Evolutionary conservation across 2,329 filamentous ascomycete species (phyloP).

Genomic region (Cladosporium sp.): DNA sequence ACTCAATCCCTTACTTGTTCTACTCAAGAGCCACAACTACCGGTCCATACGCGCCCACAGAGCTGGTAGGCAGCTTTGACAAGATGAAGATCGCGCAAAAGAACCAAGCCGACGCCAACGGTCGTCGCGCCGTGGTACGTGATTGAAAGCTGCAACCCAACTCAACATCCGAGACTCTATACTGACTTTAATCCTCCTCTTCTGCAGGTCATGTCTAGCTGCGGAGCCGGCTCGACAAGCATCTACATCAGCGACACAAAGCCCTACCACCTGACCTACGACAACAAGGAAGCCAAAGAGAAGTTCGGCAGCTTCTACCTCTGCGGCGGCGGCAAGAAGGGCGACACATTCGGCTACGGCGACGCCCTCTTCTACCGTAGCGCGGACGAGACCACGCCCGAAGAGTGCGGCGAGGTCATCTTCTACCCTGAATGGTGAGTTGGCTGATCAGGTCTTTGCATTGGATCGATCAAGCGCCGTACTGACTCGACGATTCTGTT

Average conservation of each 20-base stretch:
- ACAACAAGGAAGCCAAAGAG: slow-evolving; percentile 9
- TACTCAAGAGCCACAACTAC: slow-evolving; percentile 5
- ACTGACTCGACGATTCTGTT: neutral
- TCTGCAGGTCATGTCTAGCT: neutral
- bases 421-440: slow-evolving; percentile 14
- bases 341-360: neutral
- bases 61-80: neutral
- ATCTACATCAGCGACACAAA: slow-evolving; percentile 2
- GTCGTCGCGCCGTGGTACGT: slow-evolving; percentile 7
- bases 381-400: slow-evolving; percentile 7
- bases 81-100: slow-evolving; percentile 14
- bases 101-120: neutral
- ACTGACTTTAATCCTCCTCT: too few relatives aligned
- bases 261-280: slow-evolving; percentile 13
- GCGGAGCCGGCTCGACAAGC: slow-evolving; percentile 7
- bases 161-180: too few relatives aligned
- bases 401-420: slow-evolving; percentile 11
- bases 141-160: too few relatives aligned
- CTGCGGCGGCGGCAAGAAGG: neutral
- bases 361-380: slow-evolving; percentile 10
- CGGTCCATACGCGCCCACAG: neutral
- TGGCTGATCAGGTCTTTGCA: too few relatives aligned
- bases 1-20: neutral
- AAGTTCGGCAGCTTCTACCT: slow-evolving; percentile 17
- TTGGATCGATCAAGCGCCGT: neutral